Evolutionary conservation across 129 eudicot species (phyloP).

Genomic region (Flaveria ramosissima): DNA sequence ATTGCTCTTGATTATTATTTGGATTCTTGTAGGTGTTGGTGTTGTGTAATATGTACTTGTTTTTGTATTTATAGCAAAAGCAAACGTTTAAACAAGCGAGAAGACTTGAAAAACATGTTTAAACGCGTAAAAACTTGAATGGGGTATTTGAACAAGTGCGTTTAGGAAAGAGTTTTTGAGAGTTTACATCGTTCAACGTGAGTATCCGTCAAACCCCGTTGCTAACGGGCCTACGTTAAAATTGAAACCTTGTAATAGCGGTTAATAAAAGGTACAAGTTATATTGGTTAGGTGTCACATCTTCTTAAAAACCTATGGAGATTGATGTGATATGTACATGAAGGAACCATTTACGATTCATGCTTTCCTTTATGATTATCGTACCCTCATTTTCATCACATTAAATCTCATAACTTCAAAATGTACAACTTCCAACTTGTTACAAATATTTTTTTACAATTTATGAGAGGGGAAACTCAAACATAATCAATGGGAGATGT

Average conservation of each 20-base stretch:
- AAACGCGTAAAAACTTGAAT: not conserved
- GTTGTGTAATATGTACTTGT: not conserved
- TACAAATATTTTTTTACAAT: too few species aligned
- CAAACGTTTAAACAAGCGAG: too few species aligned
- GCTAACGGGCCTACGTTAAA: not conserved
- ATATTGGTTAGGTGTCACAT: not conserved
- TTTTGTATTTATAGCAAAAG: not conserved
- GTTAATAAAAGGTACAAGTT: too few species aligned
- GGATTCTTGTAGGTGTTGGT: not conserved
- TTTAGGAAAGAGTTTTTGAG: too few species aligned
- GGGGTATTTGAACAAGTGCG: too few species aligned
- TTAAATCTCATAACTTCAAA: too few species aligned
- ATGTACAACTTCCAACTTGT: too few species aligned
- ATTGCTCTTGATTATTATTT: not conserved
- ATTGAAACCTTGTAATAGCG: not conserved
- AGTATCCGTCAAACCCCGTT: not conserved
- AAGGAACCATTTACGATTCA: too few species aligned
- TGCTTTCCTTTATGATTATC: not conserved
- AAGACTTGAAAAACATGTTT: not conserved
- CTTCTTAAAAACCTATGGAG: not conserved
- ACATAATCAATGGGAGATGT: too few species aligned
- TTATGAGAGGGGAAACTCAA: too few species aligned
- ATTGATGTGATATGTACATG: not conserved
- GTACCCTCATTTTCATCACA: not conserved
- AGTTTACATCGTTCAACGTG: not conserved